Conservation (phyloP, 2,329 filamentous ascomycete genomes). For the Curvularia eragrostidis region DNA sequence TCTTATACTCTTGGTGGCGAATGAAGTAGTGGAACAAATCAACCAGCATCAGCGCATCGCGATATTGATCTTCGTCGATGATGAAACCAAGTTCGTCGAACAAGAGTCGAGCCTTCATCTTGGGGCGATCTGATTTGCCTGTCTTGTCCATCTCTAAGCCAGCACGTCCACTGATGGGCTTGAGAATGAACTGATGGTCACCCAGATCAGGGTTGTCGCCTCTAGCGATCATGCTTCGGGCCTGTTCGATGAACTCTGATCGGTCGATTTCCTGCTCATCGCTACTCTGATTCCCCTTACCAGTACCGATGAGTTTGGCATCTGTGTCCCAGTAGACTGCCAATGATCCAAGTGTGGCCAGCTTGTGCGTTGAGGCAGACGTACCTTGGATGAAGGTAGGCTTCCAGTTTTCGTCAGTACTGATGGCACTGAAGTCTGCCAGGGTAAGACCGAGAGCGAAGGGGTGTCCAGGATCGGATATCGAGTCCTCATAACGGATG, state of each 20-base stretch:
- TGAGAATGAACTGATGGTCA: constrained; percentile 90
- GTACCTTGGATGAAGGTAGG: constrained; percentile 95
- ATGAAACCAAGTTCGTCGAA: constrained; percentile 98
- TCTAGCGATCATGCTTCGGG: constrained; percentile 80
- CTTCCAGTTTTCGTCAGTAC: constrained; percentile 92
- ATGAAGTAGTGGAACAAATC: constrained; percentile 99
- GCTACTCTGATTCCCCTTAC: constrained; percentile 71
- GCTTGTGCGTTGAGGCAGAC: constrained; percentile 83
- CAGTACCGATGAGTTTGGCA: constrained; percentile 79
- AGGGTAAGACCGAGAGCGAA: constrained; percentile 92
- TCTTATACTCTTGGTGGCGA: constrained; percentile 96
- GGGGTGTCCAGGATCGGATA: constrained; percentile 92
- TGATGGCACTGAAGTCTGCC: constrained; percentile 95
- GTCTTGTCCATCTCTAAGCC: constrained; percentile 96
- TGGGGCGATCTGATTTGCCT: constrained; percentile 76
- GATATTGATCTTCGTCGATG: constrained; percentile 97
- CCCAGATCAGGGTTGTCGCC: constrained; percentile 63
- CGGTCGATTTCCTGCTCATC: constrained; percentile 69
- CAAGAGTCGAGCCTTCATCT: constrained; percentile 86
- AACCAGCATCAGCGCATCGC: constrained; percentile 96
- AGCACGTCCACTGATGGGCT: constrained; percentile 92
- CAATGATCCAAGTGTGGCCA: constrained; percentile 86
- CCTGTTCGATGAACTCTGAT: constrained; percentile 76
- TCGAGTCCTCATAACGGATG: constrained; percentile 95
- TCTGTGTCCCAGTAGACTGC: constrained; percentile 99